Evolutionary conservation across 1,139 yeast species (phyloP).

Genomic region (Saccharomyces pastorianus): DNA sequence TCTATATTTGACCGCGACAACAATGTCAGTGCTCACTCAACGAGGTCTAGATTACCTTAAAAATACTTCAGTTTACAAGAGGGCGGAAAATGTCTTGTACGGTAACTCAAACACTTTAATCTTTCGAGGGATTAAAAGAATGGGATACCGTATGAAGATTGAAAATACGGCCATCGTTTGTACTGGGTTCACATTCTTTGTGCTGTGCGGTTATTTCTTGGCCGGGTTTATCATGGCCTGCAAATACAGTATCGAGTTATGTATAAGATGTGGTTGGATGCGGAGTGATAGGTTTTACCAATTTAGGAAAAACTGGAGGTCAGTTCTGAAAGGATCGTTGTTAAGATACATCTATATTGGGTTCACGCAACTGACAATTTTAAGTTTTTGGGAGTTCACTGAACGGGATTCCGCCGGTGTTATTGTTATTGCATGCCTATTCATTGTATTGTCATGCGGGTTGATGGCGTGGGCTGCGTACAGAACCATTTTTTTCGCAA

Average conservation of each 20-base stretch:
- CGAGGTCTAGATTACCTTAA: slow-evolving; percentile 41
- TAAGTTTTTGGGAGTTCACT: slow-evolving; percentile 70
- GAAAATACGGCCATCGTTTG: slow-evolving; percentile 68
- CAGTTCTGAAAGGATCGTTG: slow-evolving; percentile 57
- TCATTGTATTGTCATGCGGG: slow-evolving; percentile 47
- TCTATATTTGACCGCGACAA: slow-evolving; percentile 48
- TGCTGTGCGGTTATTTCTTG: slow-evolving; percentile 57
- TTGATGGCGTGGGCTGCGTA: slow-evolving; percentile 53
- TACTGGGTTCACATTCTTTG: slow-evolving; percentile 70
- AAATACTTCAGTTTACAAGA: slow-evolving; percentile 23
- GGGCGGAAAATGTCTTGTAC: slow-evolving; percentile 33
- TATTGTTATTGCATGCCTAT: slow-evolving; percentile 58
- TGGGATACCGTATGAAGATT: slow-evolving; percentile 57
- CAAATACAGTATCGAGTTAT: slow-evolving; percentile 44
- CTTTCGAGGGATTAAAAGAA: slow-evolving; percentile 67
- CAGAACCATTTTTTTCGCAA: slow-evolving; percentile 52
- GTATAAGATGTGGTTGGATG: slow-evolving; percentile 38
- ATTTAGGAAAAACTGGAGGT: slow-evolving; percentile 47
- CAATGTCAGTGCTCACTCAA: slow-evolving; percentile 63
- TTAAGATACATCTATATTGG: slow-evolving; percentile 68
- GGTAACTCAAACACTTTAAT: slow-evolving; percentile 45
- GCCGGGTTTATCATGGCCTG: slow-evolving; percentile 42
- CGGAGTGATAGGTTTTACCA: slow-evolving; percentile 41
- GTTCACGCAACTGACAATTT: slow-evolving; percentile 58
- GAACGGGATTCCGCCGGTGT: slow-evolving; percentile 67